phyloP scores from a whole-genome alignment of 2,329 filamentous ascomycete genomes.

The Colletotrichum simmondsii region DNA sequence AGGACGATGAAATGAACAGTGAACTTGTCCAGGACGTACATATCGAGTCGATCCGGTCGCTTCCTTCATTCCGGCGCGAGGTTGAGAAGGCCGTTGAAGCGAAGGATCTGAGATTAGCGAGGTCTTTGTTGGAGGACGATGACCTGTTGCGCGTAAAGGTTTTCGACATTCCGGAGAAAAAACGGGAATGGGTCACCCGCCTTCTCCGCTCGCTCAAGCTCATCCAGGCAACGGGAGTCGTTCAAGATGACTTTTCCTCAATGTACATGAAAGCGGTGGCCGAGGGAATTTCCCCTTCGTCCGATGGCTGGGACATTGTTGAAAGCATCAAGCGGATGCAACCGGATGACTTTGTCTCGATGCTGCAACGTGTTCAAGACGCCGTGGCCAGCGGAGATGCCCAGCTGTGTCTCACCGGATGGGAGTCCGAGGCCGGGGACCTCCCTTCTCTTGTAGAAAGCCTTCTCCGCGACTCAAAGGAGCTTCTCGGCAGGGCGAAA shows the following conservation, averaged over 20 bases:
- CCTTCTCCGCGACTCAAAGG: constrained; percentile 58
- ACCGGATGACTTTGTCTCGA: constrained; percentile 57
- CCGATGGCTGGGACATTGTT: constrained; percentile 65
- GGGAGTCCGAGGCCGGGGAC: constrained; percentile 43
- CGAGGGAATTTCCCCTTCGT: constrained; percentile 61
- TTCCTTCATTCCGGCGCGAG: constrained; percentile 73
- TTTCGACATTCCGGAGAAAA: constrained; percentile 41
- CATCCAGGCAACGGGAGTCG: constrained; percentile 49
- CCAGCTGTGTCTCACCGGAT: constrained; percentile 49
- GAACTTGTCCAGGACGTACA: constrained; percentile 67
- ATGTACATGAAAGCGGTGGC: constrained; percentile 72
- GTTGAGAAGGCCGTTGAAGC: constrained; percentile 61
- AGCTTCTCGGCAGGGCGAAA: constrained; percentile 57
- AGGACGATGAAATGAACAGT: constrained; percentile 37
- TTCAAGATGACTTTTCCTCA: constrained; percentile 56
- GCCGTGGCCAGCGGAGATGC: constrained; percentile 48
- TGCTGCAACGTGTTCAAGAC: constrained; percentile 55
- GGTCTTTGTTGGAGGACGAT: constrained; percentile 70
- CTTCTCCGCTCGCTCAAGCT: constrained; percentile 63
- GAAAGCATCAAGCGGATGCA: constrained; percentile 69
- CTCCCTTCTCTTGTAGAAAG: constrained; percentile 48
- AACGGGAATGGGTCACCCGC: constrained; percentile 50
- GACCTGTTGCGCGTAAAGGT: constrained; percentile 60
- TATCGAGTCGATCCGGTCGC: constrained; percentile 73
- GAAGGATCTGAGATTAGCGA: constrained; percentile 54